Evolutionary conservation across 352 stramenopile species (phyloP).

Genomic region (Phytophthora hibernalis): DNA sequence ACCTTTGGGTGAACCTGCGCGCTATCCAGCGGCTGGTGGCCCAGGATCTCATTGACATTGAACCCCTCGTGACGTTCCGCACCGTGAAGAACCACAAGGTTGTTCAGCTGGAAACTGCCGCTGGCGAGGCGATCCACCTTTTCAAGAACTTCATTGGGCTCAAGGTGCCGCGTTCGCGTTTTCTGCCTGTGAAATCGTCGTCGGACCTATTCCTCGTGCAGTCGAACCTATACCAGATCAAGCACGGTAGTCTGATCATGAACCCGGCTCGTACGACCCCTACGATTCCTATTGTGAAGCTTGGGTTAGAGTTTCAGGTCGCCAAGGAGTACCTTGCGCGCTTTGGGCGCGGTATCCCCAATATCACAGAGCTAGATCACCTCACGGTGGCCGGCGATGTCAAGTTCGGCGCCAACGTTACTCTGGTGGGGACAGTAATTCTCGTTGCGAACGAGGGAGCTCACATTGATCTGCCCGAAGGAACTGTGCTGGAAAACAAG

Average conservation of each 20-base stretch:
- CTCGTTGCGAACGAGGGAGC: constrained; percentile 94
- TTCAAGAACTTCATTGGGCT: constrained; percentile 98
- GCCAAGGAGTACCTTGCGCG: constrained; percentile 89
- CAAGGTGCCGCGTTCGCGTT: constrained; percentile 96
- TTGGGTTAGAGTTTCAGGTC: constrained; percentile 92
- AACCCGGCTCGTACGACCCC: constrained; percentile 80
- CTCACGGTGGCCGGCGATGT: constrained; percentile 94
- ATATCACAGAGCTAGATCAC: constrained; percentile 95
- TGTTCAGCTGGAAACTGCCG: constrained; percentile 96
- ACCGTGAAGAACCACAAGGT: constrained; percentile 97
- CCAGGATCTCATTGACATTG: constrained; percentile 98
- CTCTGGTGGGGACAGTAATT: constrained; percentile 95
- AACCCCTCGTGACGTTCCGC: constrained; percentile 93
- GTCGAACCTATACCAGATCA: constrained; percentile 94
- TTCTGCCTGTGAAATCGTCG: constrained; percentile 99
- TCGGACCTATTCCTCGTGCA: constrained; percentile 97
- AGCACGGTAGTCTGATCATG: constrained; percentile 92
- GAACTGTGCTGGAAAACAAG: constrained; percentile 94
- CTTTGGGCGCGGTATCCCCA: constrained; percentile 91
- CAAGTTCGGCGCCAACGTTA: constrained; percentile 93
- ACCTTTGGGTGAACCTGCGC: constrained; percentile 98
- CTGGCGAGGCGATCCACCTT: constrained; percentile 98
- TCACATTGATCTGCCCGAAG: constrained; percentile 94
- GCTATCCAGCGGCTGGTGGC: constrained; percentile 97
- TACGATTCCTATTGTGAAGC: constrained; percentile 94